Evolutionary conservation across 768 basidiomycete genomes (phyloP), one percentile per base, ranked within the genome.

Genomic region (Podaxis carcinomalis): DNA sequence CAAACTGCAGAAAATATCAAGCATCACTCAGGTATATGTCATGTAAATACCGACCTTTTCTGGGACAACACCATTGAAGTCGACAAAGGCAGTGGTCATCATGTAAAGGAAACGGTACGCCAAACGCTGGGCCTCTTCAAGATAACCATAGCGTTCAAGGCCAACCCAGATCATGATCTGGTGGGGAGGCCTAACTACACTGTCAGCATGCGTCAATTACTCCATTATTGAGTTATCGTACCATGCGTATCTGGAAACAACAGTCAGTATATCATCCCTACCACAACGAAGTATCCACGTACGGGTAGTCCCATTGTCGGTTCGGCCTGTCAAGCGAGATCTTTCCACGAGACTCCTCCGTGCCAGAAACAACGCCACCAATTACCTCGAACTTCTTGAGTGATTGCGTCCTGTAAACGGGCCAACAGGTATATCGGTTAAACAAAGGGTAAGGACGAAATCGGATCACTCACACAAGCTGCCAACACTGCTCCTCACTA

Each of bases 141-240:
- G 78, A 72, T 94, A 97, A 1, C 96, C 96, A 69, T 99, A 99
- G 56, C 96, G 88, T 67, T 97, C 94, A 23, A 98, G 80, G 44
- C 95, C 96, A 56, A 98, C 94, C 96, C 96, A 99, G 1, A 90
- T 79, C 92, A 98, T 98, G 70, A 98, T 97, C 74, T 98, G 96
- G 73, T 98, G 95, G 52, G 95, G 92, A n/a, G 92, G 92, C 92
- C 88, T 87, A 62, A 32, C 56, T n/a, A 14, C 61, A 51, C 51
- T 51, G 32, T 47, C 16, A 63, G 35, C 42, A 49, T 56, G 28
- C 57, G n/a, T 44, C 13, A 62, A 49, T 13, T 49, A 60, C 10
- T 23, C 23, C 5, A 5, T 2, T 39, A 53, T 25, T 21, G 4
- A 11, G 4, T 5, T 14, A 42, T n/a, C 21, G 44, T 70, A 84